Evolutionary conservation across 805 yeast species (phyloP), one percentile per base, ranked within the genome.

Genomic region (Candida namnaoensis): DNA sequence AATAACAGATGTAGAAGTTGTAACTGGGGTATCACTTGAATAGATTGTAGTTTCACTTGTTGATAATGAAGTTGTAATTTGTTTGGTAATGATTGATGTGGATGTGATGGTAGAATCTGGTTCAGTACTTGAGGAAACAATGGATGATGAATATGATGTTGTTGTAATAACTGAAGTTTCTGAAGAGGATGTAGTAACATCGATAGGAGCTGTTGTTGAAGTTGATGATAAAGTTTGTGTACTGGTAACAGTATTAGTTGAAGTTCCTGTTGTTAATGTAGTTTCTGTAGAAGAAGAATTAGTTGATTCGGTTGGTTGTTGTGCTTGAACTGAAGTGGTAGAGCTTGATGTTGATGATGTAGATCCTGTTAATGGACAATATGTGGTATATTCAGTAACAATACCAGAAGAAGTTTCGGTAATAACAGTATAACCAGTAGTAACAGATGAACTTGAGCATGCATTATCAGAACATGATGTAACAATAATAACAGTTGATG

Each of bases 321-420:
- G 19, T 19, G 19, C 19, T 19, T 19, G 19, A 13, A 61, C 57
- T 44, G 53, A 45, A 47, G 66, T 51, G 41, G 60, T 62, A 25
- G 47, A 38, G 51, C 69, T 64, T 26, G 25, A 13, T 9, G 14
- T 24, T 14, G 36, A 7, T 15, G 34, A 12, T 15, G 41, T 41
- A 37, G 46, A 39, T 11, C 40, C 25, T 10, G 48, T 47, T 28
- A 60, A 44, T 35, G 71, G 71, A 49, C 68, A 62, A 59, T 62
- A 63, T 11, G 70, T 64, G 27, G 65, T 58, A 44, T 54, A 61
- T 8, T 37, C 42, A 9, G 65, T 56, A 15, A 45, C 46, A 8
- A 50, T 46, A 15, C 64, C 64, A 36, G 51, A 39, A 7, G 58
- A 52, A 9, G 56, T 47, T 6, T 51, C 38, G 1, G 61, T 56